A percentile compares a stretch with the other conserved stretches of the same genome.
Evolutionary conservation across 1,139 yeast species (phyloP).

Genomic region (Candida freyschussii): DNA sequence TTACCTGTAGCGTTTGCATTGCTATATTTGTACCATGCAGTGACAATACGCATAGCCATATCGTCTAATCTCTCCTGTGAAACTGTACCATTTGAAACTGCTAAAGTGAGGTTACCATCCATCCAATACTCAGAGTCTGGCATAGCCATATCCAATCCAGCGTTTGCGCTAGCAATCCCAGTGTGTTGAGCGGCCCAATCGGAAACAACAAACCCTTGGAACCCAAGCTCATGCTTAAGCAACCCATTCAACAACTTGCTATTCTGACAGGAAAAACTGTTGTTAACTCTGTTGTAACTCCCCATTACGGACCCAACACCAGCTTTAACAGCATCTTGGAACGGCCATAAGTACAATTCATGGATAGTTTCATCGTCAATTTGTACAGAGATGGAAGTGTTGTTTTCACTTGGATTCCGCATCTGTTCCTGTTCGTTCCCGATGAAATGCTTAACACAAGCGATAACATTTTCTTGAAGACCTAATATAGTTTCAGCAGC

Average conservation of each 20-base stretch:
- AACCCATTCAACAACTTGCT: slow-evolving; percentile 53
- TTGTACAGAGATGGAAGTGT: slow-evolving; percentile 47
- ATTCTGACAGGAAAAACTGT: slow-evolving; percentile 57
- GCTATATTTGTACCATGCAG: slow-evolving; percentile 8
- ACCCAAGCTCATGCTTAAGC: slow-evolving; percentile 57
- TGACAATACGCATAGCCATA: slow-evolving; percentile 39
- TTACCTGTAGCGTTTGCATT: slow-evolving; percentile 8
- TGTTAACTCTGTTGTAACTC: slow-evolving; percentile 54
- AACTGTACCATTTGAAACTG: slow-evolving; percentile 48
- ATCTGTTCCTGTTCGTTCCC: slow-evolving; percentile 62
- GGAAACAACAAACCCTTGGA: slow-evolving; percentile 60
- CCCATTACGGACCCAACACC: slow-evolving; percentile 64
- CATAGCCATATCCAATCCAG: slow-evolving; percentile 66
- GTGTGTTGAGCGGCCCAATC: slow-evolving; percentile 64
- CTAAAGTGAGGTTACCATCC: slow-evolving; percentile 50
- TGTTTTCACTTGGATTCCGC: slow-evolving; percentile 47
- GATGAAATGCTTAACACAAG: slow-evolving; percentile 48
- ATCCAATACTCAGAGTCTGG: slow-evolving; percentile 56
- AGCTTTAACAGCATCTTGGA: slow-evolving; percentile 55
- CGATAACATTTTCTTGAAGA: slow-evolving; percentile 51
- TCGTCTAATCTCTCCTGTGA: slow-evolving; percentile 51
- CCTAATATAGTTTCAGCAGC: slow-evolving; percentile 50
- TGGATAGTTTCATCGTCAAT: slow-evolving; percentile 59
- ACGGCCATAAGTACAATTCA: slow-evolving; percentile 60
- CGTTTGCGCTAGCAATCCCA: slow-evolving; percentile 50